phyloP scores from a whole-genome alignment of 2,329 filamentous ascomycete genomes.

The Fusarium sublunatum region DNA sequence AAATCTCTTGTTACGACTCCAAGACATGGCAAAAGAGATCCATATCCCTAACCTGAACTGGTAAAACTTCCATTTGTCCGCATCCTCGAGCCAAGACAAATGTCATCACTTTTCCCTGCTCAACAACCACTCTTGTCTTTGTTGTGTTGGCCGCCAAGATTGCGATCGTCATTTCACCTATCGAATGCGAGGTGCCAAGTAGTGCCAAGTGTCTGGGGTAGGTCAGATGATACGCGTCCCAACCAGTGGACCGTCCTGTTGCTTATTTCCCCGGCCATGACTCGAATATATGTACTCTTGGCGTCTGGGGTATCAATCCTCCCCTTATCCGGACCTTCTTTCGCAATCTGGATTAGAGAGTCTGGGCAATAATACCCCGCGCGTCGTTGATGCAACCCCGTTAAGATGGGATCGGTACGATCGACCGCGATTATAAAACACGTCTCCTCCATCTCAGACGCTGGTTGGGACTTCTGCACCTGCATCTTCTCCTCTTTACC shows the following conservation, averaged over 20 bases:
- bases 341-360: constrained; percentile 30
- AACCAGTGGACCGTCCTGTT: constrained; percentile 9
- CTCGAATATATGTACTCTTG: constrained; percentile 9
- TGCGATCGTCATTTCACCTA: not conserved
- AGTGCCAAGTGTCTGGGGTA: constrained; percentile 22
- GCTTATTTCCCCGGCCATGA: constrained; percentile 22
- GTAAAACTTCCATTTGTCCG: not conserved
- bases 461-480: not conserved
- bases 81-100: not conserved
- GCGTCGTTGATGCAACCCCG: constrained; percentile 17
- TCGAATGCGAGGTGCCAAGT: constrained; percentile 16
- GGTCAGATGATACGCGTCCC: constrained; percentile 19
- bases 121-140: not conserved
- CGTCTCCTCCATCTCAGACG: constrained; percentile 2
- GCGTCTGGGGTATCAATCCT: constrained; percentile 16
- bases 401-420: not conserved
- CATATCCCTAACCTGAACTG: not conserved
- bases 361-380: constrained; percentile 35
- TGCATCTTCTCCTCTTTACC: constrained; percentile 4
- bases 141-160: not conserved
- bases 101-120: not conserved
- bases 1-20: too few species aligned
- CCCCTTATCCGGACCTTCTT: constrained; percentile 16
- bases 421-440: constrained; percentile 20
- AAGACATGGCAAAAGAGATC: too few species aligned